Base-by-base conservation (phyloP, 2,329 filamentous ascomycete species). In the Grosmannia clavigera region DNA sequence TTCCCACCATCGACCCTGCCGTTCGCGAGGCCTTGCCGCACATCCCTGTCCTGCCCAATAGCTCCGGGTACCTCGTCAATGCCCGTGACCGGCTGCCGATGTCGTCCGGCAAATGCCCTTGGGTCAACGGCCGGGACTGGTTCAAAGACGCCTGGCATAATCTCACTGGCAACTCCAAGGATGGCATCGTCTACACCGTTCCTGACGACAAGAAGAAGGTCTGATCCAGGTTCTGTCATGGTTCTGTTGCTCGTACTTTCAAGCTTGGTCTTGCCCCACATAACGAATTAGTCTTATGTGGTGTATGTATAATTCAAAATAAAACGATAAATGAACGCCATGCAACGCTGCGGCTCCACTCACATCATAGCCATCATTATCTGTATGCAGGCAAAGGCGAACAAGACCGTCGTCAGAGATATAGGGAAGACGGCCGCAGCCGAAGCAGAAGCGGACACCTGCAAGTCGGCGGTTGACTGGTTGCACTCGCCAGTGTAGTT, bases 131-230 rank as follows among this genome's bases (percentile, higher is more conserved):
- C 1, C 38, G 57, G 33, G 65, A 61, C 52, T 70, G 65, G 63
- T 35, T 63, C 12, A 61, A 58, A 38, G 70, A 71, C 57, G 16
- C 61, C 14, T 68, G 64, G 65, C 57, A 59, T 81, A 58, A 64
- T 53, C 33, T 38, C 19, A 38, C 58, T 1, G 64, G 65, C 53
- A 62, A 57, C 31, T 31, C 60, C 9, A 55, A 48, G 2, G 60
- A 64, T 35, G 64, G 63, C 35, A 63, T 66, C 53, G 58, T 51
- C 19, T 66, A 64, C 55, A 51, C 55, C 0, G 57, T 58, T 19
- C 58, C 60, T 11, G 57, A 60, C 12, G 60, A 62, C 52, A 64
- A 63, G 55, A 59, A 10, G 10, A 22, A 19, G 7, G 43, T 19
- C 43, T 46, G 43, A 46, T 6, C 14, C 19, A 14, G 14, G 19